Evolutionary conservation across 164 flowering plant species (phyloP), one percentile per base, ranked within the genome.

Genomic region (Aristolochia fimbriata): DNA sequence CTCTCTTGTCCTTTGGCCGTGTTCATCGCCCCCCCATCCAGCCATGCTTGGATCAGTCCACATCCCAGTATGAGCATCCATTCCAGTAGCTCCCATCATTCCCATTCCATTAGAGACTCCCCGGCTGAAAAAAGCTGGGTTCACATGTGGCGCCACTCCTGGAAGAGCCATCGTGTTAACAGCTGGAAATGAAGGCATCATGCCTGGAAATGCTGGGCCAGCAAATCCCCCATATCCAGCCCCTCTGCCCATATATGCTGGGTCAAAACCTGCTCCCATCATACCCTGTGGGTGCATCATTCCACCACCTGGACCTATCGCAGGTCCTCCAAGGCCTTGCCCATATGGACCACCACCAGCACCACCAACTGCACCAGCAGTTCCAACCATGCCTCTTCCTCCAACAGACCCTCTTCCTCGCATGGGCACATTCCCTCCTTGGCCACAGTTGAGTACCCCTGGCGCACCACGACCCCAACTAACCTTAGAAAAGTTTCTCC

Each of bases 131-230:
- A 85, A 85, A 46, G 87, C 91, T 22, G 91, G 91, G 65, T 85
- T 85, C 21, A 85, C 85, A 78, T 85, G 91, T 30, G 87, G 91
- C 15, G 91, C 84, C 50, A 85, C 91, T 46, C 87, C 85, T 46
- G 82, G 75, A 71, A 82, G 74, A 54, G 77, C 87, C 70, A 82
- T 75, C 0, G 83, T 55, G 59, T 82, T 82, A 55, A 82, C 80
- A 67, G 61, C 71, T n/a, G 77, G 87, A 79, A 73, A 85, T 33
- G 81, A 64, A 70, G 87, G 87, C 58, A 85, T 55, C 91, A 85
- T 85, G 43, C 87, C 87, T 12, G 84, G 84, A 65, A 77, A 85
- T 55, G 70, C 74, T 61, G 84, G 77, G 45, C 84, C 85, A 20
- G 84, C 51, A 70, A 83, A 85, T 17, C 84, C 87, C 16, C 86